Conservation (phyloP, 352 stramenopile species). For the Peronospora belbahrii region DNA sequence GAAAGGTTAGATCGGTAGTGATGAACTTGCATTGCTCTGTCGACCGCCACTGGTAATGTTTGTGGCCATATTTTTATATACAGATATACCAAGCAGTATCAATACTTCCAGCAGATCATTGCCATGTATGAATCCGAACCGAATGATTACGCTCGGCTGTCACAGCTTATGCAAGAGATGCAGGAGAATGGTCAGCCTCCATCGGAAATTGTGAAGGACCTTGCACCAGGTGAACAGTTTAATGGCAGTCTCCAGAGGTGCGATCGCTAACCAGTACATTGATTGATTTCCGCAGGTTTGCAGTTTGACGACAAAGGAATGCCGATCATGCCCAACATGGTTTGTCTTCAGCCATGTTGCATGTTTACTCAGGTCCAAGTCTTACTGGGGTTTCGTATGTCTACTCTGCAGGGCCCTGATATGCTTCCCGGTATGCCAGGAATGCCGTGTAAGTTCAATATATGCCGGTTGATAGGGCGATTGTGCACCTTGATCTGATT, state of each 20-base stretch:
- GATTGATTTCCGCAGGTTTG: slow-evolving; percentile 41
- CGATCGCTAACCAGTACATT: background rate
- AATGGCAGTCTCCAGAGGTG: background rate
- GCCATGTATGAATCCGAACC: slow-evolving; percentile 95
- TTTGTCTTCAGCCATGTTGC: slow-evolving; percentile 16
- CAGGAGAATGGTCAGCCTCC: slow-evolving; percentile 91
- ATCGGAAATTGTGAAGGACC: slow-evolving; percentile 96
- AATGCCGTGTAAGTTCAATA: slow-evolving; percentile 59
- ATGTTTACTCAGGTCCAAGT: background rate
- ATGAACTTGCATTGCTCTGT: background rate
- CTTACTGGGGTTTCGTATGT: slow-evolving; percentile 1
- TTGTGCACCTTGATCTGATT: background rate
- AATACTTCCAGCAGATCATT: slow-evolving; percentile 96
- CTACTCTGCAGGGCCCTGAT: slow-evolving; percentile 38
- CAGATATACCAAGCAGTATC: slow-evolving; percentile 94
- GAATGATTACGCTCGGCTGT: slow-evolving; percentile 92
- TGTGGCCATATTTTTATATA: background rate
- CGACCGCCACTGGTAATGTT: slow-evolving; percentile 1
- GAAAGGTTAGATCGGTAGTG: slow-evolving; percentile 33
- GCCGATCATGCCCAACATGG: slow-evolving; percentile 93
- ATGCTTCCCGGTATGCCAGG: slow-evolving; percentile 82
- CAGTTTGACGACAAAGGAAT: slow-evolving; percentile 95
- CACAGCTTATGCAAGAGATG: slow-evolving; percentile 96
- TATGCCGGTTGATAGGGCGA: background rate
- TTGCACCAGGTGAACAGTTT: slow-evolving; percentile 79